A percentile compares a stretch with the other conserved stretches of the same genome.
Conservation (phyloP, 495 filamentous ascomycete species). For the Apiosordaria backusii region DNA sequence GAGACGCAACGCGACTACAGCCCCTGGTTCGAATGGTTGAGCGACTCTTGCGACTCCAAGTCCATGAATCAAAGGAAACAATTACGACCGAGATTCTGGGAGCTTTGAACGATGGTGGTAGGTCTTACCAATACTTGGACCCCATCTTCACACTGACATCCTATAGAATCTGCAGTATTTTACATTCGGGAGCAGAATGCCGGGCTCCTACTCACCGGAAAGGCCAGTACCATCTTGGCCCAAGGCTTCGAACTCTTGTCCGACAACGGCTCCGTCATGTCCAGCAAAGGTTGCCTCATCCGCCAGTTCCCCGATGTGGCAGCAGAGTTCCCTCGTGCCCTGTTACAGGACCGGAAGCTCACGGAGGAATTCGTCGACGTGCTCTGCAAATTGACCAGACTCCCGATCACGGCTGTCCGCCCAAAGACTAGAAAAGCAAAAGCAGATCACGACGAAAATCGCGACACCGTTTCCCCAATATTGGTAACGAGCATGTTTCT, state of each 20-base stretch:
- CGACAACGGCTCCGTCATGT: constrained; percentile 43
- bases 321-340: constrained; percentile 33
- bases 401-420: constrained; percentile 27
- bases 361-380: constrained; percentile 38
- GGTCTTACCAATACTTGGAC: neutral
- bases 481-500: constrained; percentile 56
- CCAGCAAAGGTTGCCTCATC: constrained; percentile 46
- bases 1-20: neutral
- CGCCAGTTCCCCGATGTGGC: constrained; percentile 55
- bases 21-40: constrained; percentile 11
- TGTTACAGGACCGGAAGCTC: constrained; percentile 38
- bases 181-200: constrained; percentile 60
- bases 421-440: constrained; percentile 43
- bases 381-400: constrained; percentile 41
- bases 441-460: constrained; percentile 39
- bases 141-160: neutral
- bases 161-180: constrained; percentile 24
- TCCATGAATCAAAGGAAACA: constrained; percentile 5
- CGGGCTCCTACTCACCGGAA: constrained; percentile 47
- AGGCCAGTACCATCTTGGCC: constrained; percentile 36
- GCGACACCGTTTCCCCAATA: constrained; percentile 53
- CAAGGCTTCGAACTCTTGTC: constrained; percentile 59
- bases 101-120: constrained; percentile 20
- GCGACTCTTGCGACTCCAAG: neutral
- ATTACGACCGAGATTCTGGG: neutral